Percentiles rank a stretch among this genome's conserved stretches.
These are phyloP conservation scores for Penicillium mononematosum DNA, from an alignment of 495 filamentous ascomycete genomes.

Conservation along the genomic window DNA sequence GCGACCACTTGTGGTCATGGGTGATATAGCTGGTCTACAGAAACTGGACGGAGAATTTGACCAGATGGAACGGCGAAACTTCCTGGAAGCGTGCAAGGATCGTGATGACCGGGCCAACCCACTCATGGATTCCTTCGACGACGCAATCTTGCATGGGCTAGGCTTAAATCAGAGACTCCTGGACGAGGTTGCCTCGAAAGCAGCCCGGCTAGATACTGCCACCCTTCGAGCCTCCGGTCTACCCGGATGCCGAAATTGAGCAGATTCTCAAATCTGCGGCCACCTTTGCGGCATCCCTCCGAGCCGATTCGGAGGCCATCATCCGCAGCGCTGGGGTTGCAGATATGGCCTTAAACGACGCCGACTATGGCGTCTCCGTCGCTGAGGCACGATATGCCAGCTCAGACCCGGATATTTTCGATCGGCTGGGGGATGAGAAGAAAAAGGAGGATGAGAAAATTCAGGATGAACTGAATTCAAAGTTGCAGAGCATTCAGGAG, in stretches of 20 bases:
- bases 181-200: conserved; percentile 46
- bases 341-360: conserved; percentile 51
- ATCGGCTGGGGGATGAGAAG: conserved; percentile 48
- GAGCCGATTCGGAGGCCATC: conserved; percentile 49
- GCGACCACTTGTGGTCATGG: conserved; percentile 51
- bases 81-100: conserved; percentile 50
- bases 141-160: conserved; percentile 51
- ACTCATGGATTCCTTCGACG: conserved; percentile 55
- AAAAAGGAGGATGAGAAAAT: conserved; percentile 53
- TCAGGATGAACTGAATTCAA: conserved; percentile 44
- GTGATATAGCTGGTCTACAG: conserved; percentile 47
- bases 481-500: conserved; percentile 49
- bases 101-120: conserved; percentile 51
- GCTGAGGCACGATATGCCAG: conserved; percentile 51
- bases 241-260: conserved; percentile 43
- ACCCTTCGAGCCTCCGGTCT: conserved; percentile 34
- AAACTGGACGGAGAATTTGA: conserved; percentile 54
- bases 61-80: conserved; percentile 51
- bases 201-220: conserved; percentile 36
- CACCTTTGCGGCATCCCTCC: conserved; percentile 43
- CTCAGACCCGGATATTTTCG: conserved; percentile 44
- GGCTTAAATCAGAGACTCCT: conserved; percentile 54
- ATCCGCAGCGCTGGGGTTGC: conserved; percentile 49
- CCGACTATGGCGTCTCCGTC: conserved; percentile 54
- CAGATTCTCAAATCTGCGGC: conserved; percentile 46